Percentiles rank a stretch among this genome's conserved stretches.
These are phyloP conservation scores for Lactarius akahatsu DNA, from an alignment of 768 basidiomycete species.

Conservation along the genomic window DNA sequence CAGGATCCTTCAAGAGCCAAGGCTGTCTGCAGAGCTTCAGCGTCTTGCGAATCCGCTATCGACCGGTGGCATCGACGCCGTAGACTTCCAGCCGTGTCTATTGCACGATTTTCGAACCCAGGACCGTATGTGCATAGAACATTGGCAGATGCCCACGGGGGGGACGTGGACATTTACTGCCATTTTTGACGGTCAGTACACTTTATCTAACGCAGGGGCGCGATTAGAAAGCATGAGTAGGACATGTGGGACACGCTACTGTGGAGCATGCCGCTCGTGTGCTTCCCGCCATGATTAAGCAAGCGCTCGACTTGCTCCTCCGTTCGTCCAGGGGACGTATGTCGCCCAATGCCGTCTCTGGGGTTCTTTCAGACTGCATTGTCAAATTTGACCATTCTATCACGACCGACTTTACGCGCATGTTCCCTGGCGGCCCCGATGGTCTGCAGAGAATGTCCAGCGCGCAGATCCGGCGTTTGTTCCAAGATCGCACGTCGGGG, in stretches of 20 bases:
- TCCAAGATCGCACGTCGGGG: constrained; percentile 62
- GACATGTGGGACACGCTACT: constrained; percentile 50
- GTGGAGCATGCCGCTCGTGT: constrained; percentile 45
- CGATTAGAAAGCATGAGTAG: constrained; percentile 32
- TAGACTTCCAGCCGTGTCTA: constrained; percentile 47
- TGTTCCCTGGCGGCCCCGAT: constrained; percentile 55
- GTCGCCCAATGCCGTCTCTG: constrained; percentile 40
- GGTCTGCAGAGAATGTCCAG: constrained; percentile 46
- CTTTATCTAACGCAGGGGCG: constrained; percentile 4
- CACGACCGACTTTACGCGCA: constrained; percentile 42
- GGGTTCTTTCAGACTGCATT: constrained; percentile 41
- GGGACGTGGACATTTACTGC: constrained; percentile 47
- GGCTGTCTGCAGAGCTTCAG: constrained; percentile 41
- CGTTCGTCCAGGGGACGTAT: constrained; percentile 31
- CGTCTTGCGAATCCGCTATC: constrained; percentile 41
- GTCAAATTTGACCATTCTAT: constrained; percentile 44
- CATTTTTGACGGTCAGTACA: constrained; percentile 46
- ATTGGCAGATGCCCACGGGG: constrained; percentile 41
- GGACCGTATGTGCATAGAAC: constrained; percentile 43
- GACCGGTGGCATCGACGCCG: constrained; percentile 37
- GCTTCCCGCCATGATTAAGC: constrained; percentile 44
- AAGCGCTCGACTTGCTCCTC: constrained; percentile 40
- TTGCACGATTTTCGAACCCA: constrained; percentile 40
- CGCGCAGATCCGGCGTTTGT: constrained; percentile 53
- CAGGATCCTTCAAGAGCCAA: constrained; percentile 44